Evolutionary conservation across 2,329 filamentous ascomycete genomes (phyloP), one percentile per base, ranked within the genome.

Genomic region (Gnomoniopsis sp.): DNA sequence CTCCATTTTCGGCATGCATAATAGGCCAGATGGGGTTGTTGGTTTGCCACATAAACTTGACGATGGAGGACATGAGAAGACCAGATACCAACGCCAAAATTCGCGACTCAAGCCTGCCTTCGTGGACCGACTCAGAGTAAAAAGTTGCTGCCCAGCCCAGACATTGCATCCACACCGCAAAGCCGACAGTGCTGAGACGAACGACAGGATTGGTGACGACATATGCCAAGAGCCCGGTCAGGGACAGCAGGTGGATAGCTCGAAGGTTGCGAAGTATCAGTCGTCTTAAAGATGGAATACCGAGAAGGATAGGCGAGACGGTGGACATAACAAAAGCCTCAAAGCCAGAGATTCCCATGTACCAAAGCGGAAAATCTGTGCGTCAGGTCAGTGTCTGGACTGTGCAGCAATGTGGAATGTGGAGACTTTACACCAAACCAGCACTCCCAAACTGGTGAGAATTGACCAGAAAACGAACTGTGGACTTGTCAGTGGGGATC

Each of bases 341-440:
- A 70, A 95, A 99, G 63, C 95, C 95, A 3, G 93, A 98, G 61
- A 99, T 96, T 30, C 95, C 95, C 95, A 99, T 99, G 72, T 97
- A 87, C 95, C 95, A 99, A 12, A 99, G 84, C 15, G 95, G 95
- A 72, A 99, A 99, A 74, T 96, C 89, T 91, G 63, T 2, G 3
- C 17, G 15, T 55, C 21, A 22, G 22, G 47, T 38, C 17, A 46
- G 47, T 49, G 48, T 21, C 43, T 41, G 53, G 41, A 38, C 30
- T 38, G 8, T 19, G 44, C 46, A 11, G 33, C 36, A 30, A 38
- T 22, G 49, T 44, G 43, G 44, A 21, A 49, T 14, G 47, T 12
- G n/a, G 17, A n/a, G 23, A 84, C 88, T 83, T n/a, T 85, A 91
- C 88, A 99, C 95, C 95, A 99, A 48, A 99, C 89, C 46, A 90